A percentile compares a stretch with the other conserved stretches of the same genome.
Evolutionary conservation across 2,329 filamentous ascomycete genomes (phyloP).

Genomic region (Magnaporthiopsis incrustans): DNA sequence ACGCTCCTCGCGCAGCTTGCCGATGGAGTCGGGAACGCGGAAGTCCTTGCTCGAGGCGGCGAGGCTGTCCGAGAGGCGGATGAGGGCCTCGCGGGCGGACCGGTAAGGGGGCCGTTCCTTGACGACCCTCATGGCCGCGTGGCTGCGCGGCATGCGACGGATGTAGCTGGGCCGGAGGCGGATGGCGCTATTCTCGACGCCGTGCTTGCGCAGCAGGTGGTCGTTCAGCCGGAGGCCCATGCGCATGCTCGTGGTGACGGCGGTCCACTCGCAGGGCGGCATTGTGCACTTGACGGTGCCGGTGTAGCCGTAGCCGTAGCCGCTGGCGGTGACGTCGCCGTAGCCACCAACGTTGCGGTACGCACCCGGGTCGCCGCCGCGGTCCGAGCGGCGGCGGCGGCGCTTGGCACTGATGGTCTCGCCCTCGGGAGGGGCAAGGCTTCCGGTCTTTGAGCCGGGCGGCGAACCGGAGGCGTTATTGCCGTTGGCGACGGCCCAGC

Average conservation of each 20-base stretch:
- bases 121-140: slow-evolving; percentile 3
- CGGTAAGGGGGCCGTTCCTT: slow-evolving; percentile 1
- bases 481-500: neutral
- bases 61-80: slow-evolving; percentile 1
- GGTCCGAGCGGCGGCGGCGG: slow-evolving; percentile 2
- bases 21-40: neutral
- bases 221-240: slow-evolving; percentile 6
- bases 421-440: neutral
- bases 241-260: slow-evolving; percentile 1
- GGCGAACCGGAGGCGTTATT: neutral
- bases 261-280: slow-evolving; percentile 4
- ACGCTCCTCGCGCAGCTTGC: slow-evolving; percentile 3
- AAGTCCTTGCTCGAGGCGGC: neutral
- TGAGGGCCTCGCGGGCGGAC: slow-evolving; percentile 4
- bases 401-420: slow-evolving; percentile 3
- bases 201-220: slow-evolving; percentile 2
- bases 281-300: slow-evolving; percentile 4
- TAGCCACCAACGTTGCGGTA: slow-evolving; percentile 3
- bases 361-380: slow-evolving; percentile 1
- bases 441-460: neutral
- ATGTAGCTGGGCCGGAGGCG: slow-evolving; percentile 6
- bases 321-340: slow-evolving; percentile 1
- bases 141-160: slow-evolving; percentile 3
- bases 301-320: slow-evolving; percentile 5
- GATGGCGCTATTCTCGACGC: slow-evolving; percentile 6